Base-by-base conservation (phyloP, 176 grass and related monocot species). In the Metroxylon sagu region DNA sequence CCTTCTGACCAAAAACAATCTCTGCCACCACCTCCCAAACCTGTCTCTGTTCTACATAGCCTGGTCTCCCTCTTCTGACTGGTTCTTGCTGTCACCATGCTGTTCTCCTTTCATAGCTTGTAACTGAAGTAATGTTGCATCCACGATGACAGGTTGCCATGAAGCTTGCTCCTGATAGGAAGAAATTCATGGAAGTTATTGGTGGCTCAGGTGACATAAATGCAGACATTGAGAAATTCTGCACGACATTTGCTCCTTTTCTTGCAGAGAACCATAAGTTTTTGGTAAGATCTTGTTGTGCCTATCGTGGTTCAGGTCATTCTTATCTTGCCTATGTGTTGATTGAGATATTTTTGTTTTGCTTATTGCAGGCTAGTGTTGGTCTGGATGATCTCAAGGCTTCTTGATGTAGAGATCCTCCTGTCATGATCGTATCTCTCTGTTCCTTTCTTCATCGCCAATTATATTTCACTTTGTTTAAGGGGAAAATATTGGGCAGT, bases 131-230 rank as follows among this genome's bases (percentile, higher is more conserved):
- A 53, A 5, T 63, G 14, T 29, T 67, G n/a, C 35, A 16, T 14
- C 2, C 12, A 26, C 4, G 29, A 60, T 76, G 69, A 59, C 59
- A 95, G 85, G 57, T 95, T 56, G 85, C 82, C 48, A 85, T 89
- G 71, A 89, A 89, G 67, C 69, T 89, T 56, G 79, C 85, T 17
- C 85, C 89, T 49, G 85, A 95, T 48, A 82, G 85, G 70, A 95
- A 95, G 61, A 95, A 89, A 70, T 95, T 89, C 68, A 83, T 83
- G 85, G 85, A 85, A 43, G 69, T 95, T 50, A 83, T 95, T 53
- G 75, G 76, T 48, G 85, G 82, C 57, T 75, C 72, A 75, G 85
- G 85, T 26, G 53, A 85, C 66, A 71, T 89, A 53, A 78, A 85
- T 52, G 69, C 54, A 26, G 85, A 95, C 4, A 86, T 95, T 0